A percentile compares a stretch with the other conserved stretches of the same genome.
Evolutionary conservation across 805 yeast genomes (phyloP).

Genomic region (Kodamaea laetipori): DNA sequence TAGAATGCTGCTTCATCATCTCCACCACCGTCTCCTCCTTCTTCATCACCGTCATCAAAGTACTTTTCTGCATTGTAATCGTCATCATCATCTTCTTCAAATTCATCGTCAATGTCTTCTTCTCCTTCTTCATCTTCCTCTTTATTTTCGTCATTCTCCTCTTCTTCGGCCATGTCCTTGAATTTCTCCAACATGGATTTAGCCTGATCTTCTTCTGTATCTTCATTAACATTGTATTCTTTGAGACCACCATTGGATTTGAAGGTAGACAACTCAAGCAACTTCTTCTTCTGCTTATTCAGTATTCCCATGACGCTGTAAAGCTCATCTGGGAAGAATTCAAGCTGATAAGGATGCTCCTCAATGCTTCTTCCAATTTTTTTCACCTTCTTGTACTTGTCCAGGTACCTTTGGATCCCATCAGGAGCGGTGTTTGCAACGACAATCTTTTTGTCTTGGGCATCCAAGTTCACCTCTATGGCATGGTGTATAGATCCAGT

Average conservation of each 20-base stretch:
- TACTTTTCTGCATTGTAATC: conserved; percentile 80
- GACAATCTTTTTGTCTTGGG: conserved; percentile 16
- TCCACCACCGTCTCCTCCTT: conserved; percentile 60
- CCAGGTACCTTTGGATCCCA: conserved; percentile 81
- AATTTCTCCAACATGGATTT: conserved; percentile 45
- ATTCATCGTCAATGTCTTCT: conserved; percentile 65
- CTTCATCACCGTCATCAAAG: conserved; percentile 73
- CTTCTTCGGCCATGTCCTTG: conserved; percentile 46
- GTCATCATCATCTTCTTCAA: conserved; percentile 67
- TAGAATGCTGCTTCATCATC: conserved; percentile 73
- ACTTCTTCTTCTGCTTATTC: conserved; percentile 53
- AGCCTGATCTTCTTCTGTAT: conserved; percentile 35
- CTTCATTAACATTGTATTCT: conserved; percentile 26
- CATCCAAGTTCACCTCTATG: conserved; percentile 17
- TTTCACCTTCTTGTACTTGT: conserved; percentile 69
- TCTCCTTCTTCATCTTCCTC: conserved; percentile 48
- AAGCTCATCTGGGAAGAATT: conserved; percentile 77
- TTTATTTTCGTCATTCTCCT: conserved; percentile 34
- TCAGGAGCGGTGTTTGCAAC: conserved; percentile 43
- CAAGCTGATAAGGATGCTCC: conserved; percentile 73
- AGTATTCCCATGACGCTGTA: conserved; percentile 68
- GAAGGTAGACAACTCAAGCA: conserved; percentile 43
- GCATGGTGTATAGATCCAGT: conserved; percentile 53
- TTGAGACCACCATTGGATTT: conserved; percentile 42
- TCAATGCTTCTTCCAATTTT: conserved; percentile 70